Percentiles rank a stretch among this genome's conserved stretches.
phyloP scores from a whole-genome alignment of 2,329 filamentous ascomycete species.

The Pseudomassariella vexata region DNA sequence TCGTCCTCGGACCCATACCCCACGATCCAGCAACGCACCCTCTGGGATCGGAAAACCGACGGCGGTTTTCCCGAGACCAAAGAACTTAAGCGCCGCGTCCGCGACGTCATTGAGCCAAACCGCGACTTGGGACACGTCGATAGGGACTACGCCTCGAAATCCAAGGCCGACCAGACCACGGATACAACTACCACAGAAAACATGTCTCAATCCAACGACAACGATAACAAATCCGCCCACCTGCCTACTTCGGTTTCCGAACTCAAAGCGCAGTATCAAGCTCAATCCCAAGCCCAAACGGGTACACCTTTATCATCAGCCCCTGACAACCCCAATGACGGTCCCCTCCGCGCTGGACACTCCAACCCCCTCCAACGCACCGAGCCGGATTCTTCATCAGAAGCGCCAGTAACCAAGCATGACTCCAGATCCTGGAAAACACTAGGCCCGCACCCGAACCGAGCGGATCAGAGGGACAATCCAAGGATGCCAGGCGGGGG shows the following conservation, averaged over 20 bases:
- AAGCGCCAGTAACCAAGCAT: no score
- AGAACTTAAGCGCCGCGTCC: constrained; percentile 76
- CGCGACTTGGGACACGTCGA: constrained; percentile 80
- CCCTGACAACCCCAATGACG: no score
- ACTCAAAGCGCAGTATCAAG: background rate
- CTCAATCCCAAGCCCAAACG: no score
- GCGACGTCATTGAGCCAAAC: constrained; percentile 75
- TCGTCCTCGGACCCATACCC: constrained; percentile 23
- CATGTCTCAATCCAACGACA: no score
- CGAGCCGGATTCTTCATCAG: no score
- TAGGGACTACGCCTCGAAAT: constrained; percentile 37
- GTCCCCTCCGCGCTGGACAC: constrained; percentile 4
- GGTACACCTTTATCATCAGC: no score
- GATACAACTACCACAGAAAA: no score
- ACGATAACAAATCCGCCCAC: no score
- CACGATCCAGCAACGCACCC: constrained; percentile 38
- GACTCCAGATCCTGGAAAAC: background rate
- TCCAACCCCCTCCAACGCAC: background rate
- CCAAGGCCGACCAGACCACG: no score
- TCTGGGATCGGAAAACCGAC: constrained; percentile 86
- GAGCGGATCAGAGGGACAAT: background rate
- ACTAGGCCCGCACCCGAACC: background rate
- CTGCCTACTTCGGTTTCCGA: background rate
- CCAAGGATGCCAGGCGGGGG: constrained; percentile 2
- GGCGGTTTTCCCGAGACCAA: constrained; percentile 94